Percentiles rank a stretch among this genome's conserved stretches.
Conservation (phyloP, 306 rosid genomes). For the Quercus suber region DNA sequence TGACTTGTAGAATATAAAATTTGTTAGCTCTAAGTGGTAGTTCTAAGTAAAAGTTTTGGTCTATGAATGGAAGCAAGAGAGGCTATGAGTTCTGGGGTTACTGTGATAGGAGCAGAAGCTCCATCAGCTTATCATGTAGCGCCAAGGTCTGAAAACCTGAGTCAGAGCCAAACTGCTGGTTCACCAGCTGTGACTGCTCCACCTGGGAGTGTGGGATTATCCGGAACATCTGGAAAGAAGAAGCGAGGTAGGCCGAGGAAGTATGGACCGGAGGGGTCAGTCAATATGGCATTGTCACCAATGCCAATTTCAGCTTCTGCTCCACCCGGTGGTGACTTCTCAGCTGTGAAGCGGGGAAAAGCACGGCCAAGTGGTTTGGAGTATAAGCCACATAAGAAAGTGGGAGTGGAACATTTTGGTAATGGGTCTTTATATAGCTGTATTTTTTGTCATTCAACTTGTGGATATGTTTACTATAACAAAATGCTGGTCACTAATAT, state of each 20-base stretch:
- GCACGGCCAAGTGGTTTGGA: conserved; percentile 44
- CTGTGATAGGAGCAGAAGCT: conserved; percentile 81
- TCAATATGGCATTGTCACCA: conserved; percentile 71
- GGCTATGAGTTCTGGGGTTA: conserved; percentile 68
- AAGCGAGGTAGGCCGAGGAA: conserved; percentile 92
- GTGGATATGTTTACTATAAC: conserved; percentile 1
- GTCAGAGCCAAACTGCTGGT: conserved; percentile 31
- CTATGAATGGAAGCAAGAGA: conserved; percentile 74
- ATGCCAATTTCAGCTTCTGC: conserved; percentile 65
- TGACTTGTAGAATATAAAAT: conserved; percentile 12
- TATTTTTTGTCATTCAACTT: conserved; percentile 2
- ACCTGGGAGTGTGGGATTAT: conserved; percentile 50
- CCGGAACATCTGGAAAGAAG: conserved; percentile 52
- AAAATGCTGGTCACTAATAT: conserved; percentile 8
- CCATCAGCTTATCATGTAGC: conserved; percentile 85
- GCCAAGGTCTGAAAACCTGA: conserved; percentile 62
- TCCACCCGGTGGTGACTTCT: conserved; percentile 39
- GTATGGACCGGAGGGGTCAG: conserved; percentile 78
- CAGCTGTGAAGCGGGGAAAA: conserved; percentile 57
- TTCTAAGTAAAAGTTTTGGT: not conserved
- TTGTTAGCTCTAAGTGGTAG: not conserved
- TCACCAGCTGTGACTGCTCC: conserved; percentile 22
- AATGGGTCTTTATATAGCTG: conserved; percentile 19
- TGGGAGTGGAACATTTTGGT: conserved; percentile 57
- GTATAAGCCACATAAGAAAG: conserved; percentile 54